Base-by-base conservation (phyloP, 805 yeast species). In the Lachancea waltii region DNA sequence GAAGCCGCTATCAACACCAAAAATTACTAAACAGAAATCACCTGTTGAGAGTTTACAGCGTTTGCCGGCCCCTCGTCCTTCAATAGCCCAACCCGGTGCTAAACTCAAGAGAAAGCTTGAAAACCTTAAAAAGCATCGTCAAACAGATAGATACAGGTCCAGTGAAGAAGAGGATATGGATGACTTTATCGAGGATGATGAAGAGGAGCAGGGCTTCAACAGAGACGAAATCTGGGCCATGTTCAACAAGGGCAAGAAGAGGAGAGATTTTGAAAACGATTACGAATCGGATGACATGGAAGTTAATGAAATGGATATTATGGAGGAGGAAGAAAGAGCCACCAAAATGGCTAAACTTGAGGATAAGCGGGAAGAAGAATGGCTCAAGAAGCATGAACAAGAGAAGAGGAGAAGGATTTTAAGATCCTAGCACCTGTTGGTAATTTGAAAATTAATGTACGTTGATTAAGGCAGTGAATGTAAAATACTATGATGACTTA, bases 181-280 rank as follows among this genome's bases (percentile, higher is more conserved):
- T 28, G 80, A 79, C 50, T 67, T 81, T 24, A 86, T 70, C 7
- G 72, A 73, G 35, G 84, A 76, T 40, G 63, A 56, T 30, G 62
- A 55, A 21, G 49, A 46, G 22, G 58, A 46, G 14, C 46, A 5
- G 42, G 86, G 78, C 3, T 84, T 83, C 47, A 84, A 85, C 49
- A 65, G 90, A 30, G 87, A 83, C 46, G 95, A 87, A 58, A 89
- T 90, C 33, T 86, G 96, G 96, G 75, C 79, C 14, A 72, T 90
- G 60, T 83, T 89, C 59, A 80, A 77, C 53, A 69, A 74, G 41
- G 85, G 87, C 3, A 70, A 69, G 42, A 67, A 70, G 38, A 65
- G 85, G 31, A 49, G 65, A 0, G 60, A 68, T 30, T 70, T 67
- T 44, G 60, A 62, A 25, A 68, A 70, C 37, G 77, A 73, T 39